These are phyloP conservation scores for Lactifluus pinguis DNA, from an alignment of 768 basidiomycete species.

Conservation along the genomic window DNA sequence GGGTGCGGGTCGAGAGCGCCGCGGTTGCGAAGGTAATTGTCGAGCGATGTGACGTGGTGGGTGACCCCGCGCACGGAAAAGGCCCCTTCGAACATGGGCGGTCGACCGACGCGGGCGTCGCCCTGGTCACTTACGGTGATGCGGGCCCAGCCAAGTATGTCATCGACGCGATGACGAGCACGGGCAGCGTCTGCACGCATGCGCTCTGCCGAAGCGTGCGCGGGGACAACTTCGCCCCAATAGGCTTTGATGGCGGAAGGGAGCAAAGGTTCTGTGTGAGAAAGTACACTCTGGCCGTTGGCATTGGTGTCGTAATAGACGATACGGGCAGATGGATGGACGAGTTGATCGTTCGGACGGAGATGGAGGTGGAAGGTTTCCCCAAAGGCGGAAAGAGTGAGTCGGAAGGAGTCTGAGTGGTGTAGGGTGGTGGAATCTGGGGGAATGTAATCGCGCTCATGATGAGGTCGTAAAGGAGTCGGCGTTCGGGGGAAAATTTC, in stretches of 20 bases:
- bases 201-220: conserved; percentile 41
- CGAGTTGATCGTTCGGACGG: conserved; percentile 66
- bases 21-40: conserved; percentile 59
- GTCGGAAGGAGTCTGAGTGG: conserved; percentile 61
- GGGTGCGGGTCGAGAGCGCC: conserved; percentile 42
- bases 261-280: conserved; percentile 51
- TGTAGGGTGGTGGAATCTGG: conserved; percentile 41
- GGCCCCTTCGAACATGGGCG: conserved; percentile 65
- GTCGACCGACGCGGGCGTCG: conserved; percentile 35
- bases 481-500: conserved; percentile 33
- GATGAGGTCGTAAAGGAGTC: neutral
- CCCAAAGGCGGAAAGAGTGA: conserved; percentile 57
- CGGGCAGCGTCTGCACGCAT: conserved; percentile 58
- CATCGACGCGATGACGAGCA: conserved; percentile 34
- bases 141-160: conserved; percentile 66
- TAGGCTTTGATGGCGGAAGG: conserved; percentile 59
- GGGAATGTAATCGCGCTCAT: conserved; percentile 21
- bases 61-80: conserved; percentile 60
- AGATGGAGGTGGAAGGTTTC: conserved; percentile 65
- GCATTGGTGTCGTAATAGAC: conserved; percentile 48
- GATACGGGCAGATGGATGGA: conserved; percentile 71
- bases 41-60: conserved; percentile 62
- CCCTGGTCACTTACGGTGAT: conserved; percentile 63
- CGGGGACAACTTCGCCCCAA: conserved; percentile 64
- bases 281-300: conserved; percentile 41